Percentiles rank a stretch among this genome's conserved stretches.
Conservation (phyloP, 2,329 filamentous ascomycete genomes). For the Geosmithia morbida region DNA sequence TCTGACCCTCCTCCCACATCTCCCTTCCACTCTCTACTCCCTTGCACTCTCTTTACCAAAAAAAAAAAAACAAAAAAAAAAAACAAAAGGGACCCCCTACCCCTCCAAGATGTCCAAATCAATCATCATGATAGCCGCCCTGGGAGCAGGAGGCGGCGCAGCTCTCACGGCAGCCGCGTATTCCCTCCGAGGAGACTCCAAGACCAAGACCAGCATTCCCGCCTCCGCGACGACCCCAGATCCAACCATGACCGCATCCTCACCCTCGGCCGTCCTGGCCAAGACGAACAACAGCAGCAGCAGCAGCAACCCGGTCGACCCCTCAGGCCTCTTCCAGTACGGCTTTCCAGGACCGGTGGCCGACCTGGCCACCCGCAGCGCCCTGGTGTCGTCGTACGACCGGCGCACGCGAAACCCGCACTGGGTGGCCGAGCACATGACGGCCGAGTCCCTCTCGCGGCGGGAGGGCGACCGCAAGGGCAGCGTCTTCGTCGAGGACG, state of each 20-base stretch:
- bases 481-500: conserved; percentile 73
- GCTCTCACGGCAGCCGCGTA: conserved; percentile 58
- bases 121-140: conserved; percentile 58
- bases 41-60: not conserved
- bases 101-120: conserved; percentile 56
- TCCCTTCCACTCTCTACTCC: too few species aligned
- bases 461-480: conserved; percentile 73
- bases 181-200: conserved; percentile 37
- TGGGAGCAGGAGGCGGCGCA: conserved; percentile 63
- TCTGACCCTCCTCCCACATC: too few species aligned
- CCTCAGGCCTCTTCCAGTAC: conserved; percentile 66
- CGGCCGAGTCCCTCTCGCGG: conserved; percentile 61
- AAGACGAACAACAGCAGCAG: too few species aligned
- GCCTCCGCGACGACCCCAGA: conserved; percentile 10
- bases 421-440: conserved; percentile 97
- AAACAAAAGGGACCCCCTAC: not conserved
- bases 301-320: conserved; percentile 44
- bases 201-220: conserved; percentile 18
- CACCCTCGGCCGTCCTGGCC: conserved; percentile 10
- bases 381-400: conserved; percentile 80
- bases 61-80: not conserved
- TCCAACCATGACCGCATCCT: conserved; percentile 10
- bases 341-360: conserved; percentile 84
- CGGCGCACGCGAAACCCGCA: conserved; percentile 80
- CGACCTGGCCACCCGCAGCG: conserved; percentile 63